phyloP scores from a whole-genome alignment of 164 flowering plant species.

The Berberis vulgaris region DNA sequence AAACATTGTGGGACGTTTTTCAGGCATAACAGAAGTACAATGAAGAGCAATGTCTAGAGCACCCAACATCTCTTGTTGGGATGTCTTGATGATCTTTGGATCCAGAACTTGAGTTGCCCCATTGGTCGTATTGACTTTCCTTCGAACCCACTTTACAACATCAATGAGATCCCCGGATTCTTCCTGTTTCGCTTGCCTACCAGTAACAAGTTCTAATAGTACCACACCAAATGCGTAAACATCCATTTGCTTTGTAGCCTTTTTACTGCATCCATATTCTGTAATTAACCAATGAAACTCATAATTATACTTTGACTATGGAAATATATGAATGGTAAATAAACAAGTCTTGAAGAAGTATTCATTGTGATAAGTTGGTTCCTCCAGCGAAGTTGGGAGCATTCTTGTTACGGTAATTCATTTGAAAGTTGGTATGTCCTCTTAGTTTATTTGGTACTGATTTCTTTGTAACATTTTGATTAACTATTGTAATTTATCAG shows the following conservation, averaged over 20 bases:
- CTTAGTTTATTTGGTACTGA: too few species aligned
- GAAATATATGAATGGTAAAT: too few species aligned
- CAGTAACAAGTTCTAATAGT: slow-evolving; percentile 70
- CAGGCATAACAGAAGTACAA: slow-evolving; percentile 70
- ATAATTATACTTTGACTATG: neutral
- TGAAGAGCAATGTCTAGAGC: slow-evolving; percentile 63
- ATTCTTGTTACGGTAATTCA: too few species aligned
- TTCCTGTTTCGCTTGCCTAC: slow-evolving; percentile 41
- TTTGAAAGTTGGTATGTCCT: too few species aligned
- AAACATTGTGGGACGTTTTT: slow-evolving; percentile 64
- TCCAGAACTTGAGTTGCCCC: slow-evolving; percentile 61
- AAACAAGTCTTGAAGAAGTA: too few species aligned
- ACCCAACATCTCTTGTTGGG: slow-evolving; percentile 40
- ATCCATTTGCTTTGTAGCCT: slow-evolving; percentile 65
- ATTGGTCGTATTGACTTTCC: slow-evolving; percentile 59
- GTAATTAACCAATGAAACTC: slow-evolving; percentile 13
- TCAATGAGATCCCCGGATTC: slow-evolving; percentile 41
- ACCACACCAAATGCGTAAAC: slow-evolving; percentile 81
- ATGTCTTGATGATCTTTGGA: slow-evolving; percentile 34
- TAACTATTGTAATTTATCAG: too few species aligned
- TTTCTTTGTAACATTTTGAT: too few species aligned
- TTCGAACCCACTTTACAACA: slow-evolving; percentile 71
- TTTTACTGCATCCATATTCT: slow-evolving; percentile 54
- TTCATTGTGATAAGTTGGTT: too few species aligned
- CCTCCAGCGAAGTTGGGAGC: too few species aligned